phyloP scores from a whole-genome alignment of 2,329 filamentous ascomycete species.

The Xylaria polymorpha region DNA sequence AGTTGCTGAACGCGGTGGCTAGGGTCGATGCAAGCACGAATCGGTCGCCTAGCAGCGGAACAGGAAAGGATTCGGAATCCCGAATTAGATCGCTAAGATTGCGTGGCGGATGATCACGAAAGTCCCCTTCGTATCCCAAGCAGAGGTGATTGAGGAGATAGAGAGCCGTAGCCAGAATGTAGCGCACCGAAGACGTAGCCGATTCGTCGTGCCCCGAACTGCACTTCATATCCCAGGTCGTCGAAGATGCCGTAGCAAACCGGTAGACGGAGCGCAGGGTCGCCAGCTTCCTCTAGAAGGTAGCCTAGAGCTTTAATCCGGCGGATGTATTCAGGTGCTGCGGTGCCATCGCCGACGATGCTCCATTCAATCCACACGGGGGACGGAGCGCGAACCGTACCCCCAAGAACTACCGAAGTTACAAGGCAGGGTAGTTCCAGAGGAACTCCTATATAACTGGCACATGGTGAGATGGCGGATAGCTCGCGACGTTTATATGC shows the following conservation, averaged over 20 bases:
- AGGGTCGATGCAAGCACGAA: conserved; percentile 32
- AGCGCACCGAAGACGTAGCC: conserved; percentile 29
- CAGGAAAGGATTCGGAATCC: background rate
- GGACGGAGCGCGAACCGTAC: background rate
- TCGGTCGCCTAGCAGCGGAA: conserved; percentile 32
- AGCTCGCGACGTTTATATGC: no score
- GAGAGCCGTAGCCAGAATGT: background rate
- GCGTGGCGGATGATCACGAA: conserved; percentile 16
- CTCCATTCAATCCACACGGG: conserved; percentile 32
- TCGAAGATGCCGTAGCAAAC: conserved; percentile 32
- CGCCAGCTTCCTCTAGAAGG: conserved; percentile 26
- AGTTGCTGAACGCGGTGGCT: conserved; percentile 35
- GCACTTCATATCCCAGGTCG: conserved; percentile 20
- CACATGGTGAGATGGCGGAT: no score
- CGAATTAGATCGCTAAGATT: conserved; percentile 16
- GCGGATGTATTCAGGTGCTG: conserved; percentile 21
- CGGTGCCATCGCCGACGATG: conserved; percentile 11
- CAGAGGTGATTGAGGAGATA: background rate
- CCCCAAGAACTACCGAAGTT: no score
- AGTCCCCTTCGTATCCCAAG: conserved; percentile 17
- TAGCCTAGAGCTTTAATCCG: conserved; percentile 32
- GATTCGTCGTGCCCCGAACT: conserved; percentile 16
- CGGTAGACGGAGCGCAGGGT: conserved; percentile 22
- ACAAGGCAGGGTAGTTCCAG: no score
- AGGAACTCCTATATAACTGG: no score